Percentiles rank a stretch among this genome's conserved stretches.
phyloP scores from a whole-genome alignment of 805 yeast species.

The Kazachstania psychrophila region DNA sequence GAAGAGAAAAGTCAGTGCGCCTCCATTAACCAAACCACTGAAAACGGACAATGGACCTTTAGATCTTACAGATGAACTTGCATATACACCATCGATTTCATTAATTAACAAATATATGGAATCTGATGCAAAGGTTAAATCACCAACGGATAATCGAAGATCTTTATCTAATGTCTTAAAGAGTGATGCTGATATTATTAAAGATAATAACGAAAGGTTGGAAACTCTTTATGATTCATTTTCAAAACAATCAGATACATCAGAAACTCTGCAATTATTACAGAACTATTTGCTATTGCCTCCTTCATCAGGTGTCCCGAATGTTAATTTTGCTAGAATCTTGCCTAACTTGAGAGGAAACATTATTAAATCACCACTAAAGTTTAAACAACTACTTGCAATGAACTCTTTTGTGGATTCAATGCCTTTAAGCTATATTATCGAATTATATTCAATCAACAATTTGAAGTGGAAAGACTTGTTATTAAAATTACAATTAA shows the following conservation, averaged over 20 bases:
- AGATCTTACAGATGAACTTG: constrained; percentile 26
- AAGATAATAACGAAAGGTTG: not conserved
- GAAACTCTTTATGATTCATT: constrained; percentile 1
- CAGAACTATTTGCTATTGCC: constrained; percentile 12
- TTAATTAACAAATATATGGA: constrained; percentile 23
- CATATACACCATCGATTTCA: constrained; percentile 18
- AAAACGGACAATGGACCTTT: constrained; percentile 8
- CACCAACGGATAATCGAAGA: not conserved
- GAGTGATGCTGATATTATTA: not conserved
- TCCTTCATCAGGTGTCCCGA: too few relatives aligned
- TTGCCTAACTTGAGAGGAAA: constrained; percentile 13
- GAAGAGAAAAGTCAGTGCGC: constrained; percentile 22
- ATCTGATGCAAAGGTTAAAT: not conserved
- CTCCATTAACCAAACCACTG: constrained; percentile 5
- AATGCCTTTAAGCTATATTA: constrained; percentile 19
- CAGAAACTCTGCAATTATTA: constrained; percentile 12
- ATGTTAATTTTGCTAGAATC: constrained; percentile 11
- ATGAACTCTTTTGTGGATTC: constrained; percentile 21
- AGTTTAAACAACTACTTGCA: constrained; percentile 26
- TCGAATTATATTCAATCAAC: constrained; percentile 30
- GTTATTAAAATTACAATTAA: constrained; percentile 10
- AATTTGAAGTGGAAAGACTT: constrained; percentile 14
- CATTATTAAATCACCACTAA: constrained; percentile 21
- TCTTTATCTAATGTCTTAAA: not conserved
- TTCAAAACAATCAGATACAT: constrained; percentile 1